A percentile compares a stretch with the other conserved stretches of the same genome.
These are phyloP conservation scores for Herpotrichia juniperi DNA, from an alignment of 2,329 filamentous ascomycete species.

Conservation along the genomic window DNA sequence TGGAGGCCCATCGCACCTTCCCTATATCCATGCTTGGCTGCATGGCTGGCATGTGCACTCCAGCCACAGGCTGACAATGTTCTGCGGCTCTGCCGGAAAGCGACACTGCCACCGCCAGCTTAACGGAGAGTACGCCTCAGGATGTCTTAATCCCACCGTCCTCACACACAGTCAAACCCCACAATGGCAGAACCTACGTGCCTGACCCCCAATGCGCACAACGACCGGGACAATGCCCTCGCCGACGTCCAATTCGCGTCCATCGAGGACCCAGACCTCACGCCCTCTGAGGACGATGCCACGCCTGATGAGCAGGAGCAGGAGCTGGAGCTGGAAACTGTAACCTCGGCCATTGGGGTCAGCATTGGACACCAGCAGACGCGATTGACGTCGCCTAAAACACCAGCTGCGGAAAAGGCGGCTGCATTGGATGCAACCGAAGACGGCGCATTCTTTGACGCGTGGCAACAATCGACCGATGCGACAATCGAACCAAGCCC, in stretches of 20 bases:
- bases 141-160: background rate
- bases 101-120: constrained; percentile 16
- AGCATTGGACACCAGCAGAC: constrained; percentile 65
- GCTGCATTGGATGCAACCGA: constrained; percentile 57
- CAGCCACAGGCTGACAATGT: background rate
- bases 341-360: constrained; percentile 59
- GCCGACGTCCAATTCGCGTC: constrained; percentile 50
- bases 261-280: constrained; percentile 46
- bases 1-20: too few relatives aligned
- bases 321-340: constrained; percentile 45
- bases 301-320: constrained; percentile 29
- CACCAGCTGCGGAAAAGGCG: constrained; percentile 65
- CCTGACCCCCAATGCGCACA: constrained; percentile 7
- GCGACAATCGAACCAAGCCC: constrained; percentile 21
- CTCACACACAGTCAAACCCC: constrained; percentile 1
- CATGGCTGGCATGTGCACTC: background rate
- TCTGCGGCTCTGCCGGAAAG: constrained; percentile 3
- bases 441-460: constrained; percentile 56
- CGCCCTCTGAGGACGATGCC: constrained; percentile 53
- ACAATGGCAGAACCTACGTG: constrained; percentile 27
- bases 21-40: too few relatives aligned
- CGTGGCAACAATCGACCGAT: constrained; percentile 41
- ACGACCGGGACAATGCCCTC: constrained; percentile 44
- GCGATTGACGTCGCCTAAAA: constrained; percentile 61
- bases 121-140: constrained; percentile 8